A percentile compares a stretch with the other conserved stretches of the same genome.
Evolutionary conservation across 768 basidiomycete genomes (phyloP).

Genomic region (Russula brevipes): DNA sequence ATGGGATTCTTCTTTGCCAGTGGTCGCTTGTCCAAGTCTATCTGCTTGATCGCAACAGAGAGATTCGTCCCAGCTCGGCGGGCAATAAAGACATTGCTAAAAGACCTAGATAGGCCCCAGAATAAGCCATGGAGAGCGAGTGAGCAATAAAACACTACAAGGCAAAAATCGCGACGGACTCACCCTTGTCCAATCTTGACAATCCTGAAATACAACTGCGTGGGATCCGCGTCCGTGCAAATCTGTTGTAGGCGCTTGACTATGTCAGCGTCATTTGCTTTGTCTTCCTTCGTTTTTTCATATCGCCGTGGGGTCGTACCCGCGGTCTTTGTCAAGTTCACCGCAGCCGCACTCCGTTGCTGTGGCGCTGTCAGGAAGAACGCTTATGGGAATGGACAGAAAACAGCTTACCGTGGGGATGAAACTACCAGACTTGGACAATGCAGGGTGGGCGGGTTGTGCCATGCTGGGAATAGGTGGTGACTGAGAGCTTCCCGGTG

Average conservation of each 20-base stretch:
- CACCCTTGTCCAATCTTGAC: too few relatives aligned
- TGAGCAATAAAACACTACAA: slow-evolving; percentile 4
- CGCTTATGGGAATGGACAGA: slow-evolving; percentile 5
- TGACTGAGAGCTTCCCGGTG: slow-evolving; percentile 26
- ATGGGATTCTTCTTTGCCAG: slow-evolving; percentile 87
- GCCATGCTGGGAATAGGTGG: slow-evolving; percentile 15
- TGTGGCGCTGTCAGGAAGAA: background rate
- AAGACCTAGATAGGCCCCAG: slow-evolving; percentile 54
- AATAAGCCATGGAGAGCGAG: slow-evolving; percentile 10
- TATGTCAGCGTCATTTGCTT: too few relatives aligned
- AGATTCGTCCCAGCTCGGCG: slow-evolving; percentile 94
- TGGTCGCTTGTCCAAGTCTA: slow-evolving; percentile 99
- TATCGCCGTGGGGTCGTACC: too few relatives aligned
- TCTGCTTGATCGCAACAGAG: slow-evolving; percentile 98
- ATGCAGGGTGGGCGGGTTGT: slow-evolving; percentile 18
- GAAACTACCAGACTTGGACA: slow-evolving; percentile 42
- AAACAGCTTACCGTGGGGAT: slow-evolving; percentile 51
- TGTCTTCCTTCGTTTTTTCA: too few relatives aligned
- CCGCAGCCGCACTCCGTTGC: too few relatives aligned
- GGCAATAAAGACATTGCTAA: slow-evolving; percentile 96
- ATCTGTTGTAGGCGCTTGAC: too few relatives aligned
- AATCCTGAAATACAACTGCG: too few relatives aligned
- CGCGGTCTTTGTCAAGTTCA: too few relatives aligned
- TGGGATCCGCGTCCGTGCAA: too few relatives aligned
- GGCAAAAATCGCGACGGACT: too few relatives aligned